phyloP scores from a whole-genome alignment of 805 yeast species.

The Starmerella apis region DNA sequence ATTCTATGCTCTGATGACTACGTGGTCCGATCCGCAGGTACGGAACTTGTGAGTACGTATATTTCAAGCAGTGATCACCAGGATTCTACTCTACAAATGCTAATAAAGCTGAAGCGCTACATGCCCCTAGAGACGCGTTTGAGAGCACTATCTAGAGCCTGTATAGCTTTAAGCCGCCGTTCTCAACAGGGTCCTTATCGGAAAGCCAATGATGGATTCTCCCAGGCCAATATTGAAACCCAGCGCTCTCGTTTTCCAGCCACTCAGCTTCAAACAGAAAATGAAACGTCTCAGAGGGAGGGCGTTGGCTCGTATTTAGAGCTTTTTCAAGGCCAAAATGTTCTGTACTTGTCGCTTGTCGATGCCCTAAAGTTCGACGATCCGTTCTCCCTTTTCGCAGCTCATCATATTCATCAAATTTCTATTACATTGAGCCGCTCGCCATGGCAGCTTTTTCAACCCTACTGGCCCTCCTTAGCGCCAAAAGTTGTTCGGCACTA shows the following conservation, averaged over 20 bases:
- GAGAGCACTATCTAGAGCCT: conserved; percentile 6
- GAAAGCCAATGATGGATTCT: conserved; percentile 5
- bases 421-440: conserved; percentile 50
- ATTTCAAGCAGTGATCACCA: conserved; percentile 13
- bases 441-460: conserved; percentile 70
- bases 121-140: conserved; percentile 12
- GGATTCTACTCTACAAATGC: conserved; percentile 7
- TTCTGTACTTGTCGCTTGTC: conserved; percentile 42
- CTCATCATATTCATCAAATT: conserved; percentile 49
- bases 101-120: conserved; percentile 1
- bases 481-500: conserved; percentile 15
- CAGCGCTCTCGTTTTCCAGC: neutral
- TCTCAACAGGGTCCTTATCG: neutral
- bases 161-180: conserved; percentile 6
- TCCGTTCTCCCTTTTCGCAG: conserved; percentile 54
- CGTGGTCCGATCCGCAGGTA: conserved; percentile 9
- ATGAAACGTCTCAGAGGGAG: neutral
- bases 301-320: conserved; percentile 14
- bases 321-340: conserved; percentile 15
- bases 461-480: conserved; percentile 44
- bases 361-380: conserved; percentile 55
- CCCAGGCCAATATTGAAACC: neutral
- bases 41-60: conserved; percentile 11
- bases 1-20: conserved; percentile 4
- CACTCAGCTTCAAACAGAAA: neutral